phyloP scores from a whole-genome alignment of 2,329 filamentous ascomycete genomes.

The Phialocephala subalpina region DNA sequence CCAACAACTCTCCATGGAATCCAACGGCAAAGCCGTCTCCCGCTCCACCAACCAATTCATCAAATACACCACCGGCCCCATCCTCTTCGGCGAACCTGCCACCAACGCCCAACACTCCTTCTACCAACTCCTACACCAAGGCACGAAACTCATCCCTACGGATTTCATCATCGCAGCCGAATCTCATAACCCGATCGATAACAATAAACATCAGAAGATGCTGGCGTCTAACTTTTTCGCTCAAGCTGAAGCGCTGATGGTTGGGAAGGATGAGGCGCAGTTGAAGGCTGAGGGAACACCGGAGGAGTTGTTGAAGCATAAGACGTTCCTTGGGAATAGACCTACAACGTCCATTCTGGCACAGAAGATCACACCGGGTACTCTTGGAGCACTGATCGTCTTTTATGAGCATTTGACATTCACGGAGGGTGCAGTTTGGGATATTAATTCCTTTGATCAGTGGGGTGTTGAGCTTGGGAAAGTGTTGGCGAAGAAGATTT shows the following conservation, averaged over 20 bases:
- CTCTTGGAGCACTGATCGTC: constrained; percentile 92
- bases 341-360: constrained; percentile 94
- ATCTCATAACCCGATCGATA: constrained; percentile 93
- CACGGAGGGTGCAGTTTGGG: constrained; percentile 97
- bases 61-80: constrained; percentile 96
- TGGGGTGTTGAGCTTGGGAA: constrained; percentile 99
- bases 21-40: constrained; percentile 97
- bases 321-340: constrained; percentile 98
- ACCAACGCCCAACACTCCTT: constrained; percentile 99
- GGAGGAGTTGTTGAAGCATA: constrained; percentile 88
- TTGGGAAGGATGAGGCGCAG: constrained; percentile 84
- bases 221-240: constrained; percentile 92
- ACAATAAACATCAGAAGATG: constrained; percentile 97
- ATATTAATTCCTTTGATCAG: constrained; percentile 99
- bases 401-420: constrained; percentile 99
- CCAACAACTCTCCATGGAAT: constrained; percentile 99
- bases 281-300: constrained; percentile 78
- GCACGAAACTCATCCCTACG: constrained; percentile 97
- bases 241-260: constrained; percentile 89
- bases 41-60: constrained; percentile 85
- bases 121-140: constrained; percentile 99
- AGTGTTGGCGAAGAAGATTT: constrained; percentile 91
- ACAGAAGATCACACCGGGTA: constrained; percentile 91
- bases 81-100: constrained; percentile 97
- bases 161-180: constrained; percentile 98